These are phyloP conservation scores for Penicillium sp. DNA, from an alignment of 2,329 filamentous ascomycete species.

Conservation along the genomic window DNA sequence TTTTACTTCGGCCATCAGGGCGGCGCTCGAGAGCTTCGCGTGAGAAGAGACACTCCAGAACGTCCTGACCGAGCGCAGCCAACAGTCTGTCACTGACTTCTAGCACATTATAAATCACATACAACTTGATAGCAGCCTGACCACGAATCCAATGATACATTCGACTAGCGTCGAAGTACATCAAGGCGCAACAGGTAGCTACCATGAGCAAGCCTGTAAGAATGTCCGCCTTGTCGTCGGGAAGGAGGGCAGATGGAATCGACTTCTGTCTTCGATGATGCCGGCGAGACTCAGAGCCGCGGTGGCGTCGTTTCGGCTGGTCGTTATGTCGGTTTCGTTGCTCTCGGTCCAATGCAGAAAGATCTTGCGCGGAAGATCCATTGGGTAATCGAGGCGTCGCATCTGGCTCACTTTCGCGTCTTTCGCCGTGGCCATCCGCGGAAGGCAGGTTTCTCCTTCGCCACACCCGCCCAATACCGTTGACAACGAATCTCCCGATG, in stretches of 20 bases:
- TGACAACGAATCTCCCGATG: slow-evolving; percentile 76
- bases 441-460: slow-evolving; percentile 49
- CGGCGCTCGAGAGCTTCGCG: slow-evolving; percentile 88
- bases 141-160: slow-evolving; percentile 99
- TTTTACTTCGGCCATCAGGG: slow-evolving; percentile 84
- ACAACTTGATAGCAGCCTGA: slow-evolving; percentile 95
- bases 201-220: slow-evolving; percentile 89
- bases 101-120: slow-evolving; percentile 97
- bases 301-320: slow-evolving; percentile 33
- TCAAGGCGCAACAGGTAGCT: slow-evolving; percentile 79
- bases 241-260: slow-evolving; percentile 79
- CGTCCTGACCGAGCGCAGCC: slow-evolving; percentile 90
- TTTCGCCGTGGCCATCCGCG: slow-evolving; percentile 19
- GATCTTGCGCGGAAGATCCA: slow-evolving; percentile 22
- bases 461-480: slow-evolving; percentile 81
- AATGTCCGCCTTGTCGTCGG: slow-evolving; percentile 93
- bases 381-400: slow-evolving; percentile 20
- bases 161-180: slow-evolving; percentile 90
- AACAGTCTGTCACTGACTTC: slow-evolving; percentile 88
- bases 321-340: slow-evolving; percentile 17
- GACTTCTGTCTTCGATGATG: slow-evolving; percentile 77
- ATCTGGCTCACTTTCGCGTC: slow-evolving; percentile 26
- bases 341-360: slow-evolving; percentile 26
- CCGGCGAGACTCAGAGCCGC: slow-evolving; percentile 41
- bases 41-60: slow-evolving; percentile 93